A percentile compares a stretch with the other conserved stretches of the same genome.
These are phyloP conservation scores for Psilocybe azurescens DNA, from an alignment of 768 basidiomycete species.

Conservation along the genomic window DNA sequence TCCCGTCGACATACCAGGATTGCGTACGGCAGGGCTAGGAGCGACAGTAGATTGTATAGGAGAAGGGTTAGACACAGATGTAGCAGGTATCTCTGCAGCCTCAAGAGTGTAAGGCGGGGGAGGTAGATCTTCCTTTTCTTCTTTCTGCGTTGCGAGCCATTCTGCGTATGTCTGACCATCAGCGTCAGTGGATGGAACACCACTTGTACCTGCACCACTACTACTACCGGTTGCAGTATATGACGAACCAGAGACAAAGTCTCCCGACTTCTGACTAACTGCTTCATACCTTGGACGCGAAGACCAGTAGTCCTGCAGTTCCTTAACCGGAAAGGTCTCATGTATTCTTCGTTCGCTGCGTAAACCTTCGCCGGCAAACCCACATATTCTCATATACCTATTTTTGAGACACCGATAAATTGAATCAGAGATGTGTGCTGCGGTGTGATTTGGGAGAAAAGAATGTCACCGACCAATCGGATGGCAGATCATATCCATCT, in stretches of 20 bases:
- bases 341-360: conserved; percentile 66
- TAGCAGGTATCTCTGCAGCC: conserved; percentile 30
- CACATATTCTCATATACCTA: conserved; percentile 82
- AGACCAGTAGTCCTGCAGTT: conserved; percentile 78
- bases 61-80: background rate
- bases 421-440: conserved; percentile 1
- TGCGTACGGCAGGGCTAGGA: background rate
- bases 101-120: conserved; percentile 78
- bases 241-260: conserved; percentile 35
- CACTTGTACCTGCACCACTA: conserved; percentile 20
- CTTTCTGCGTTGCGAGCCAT: conserved; percentile 53
- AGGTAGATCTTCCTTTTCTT: conserved; percentile 55
- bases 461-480: conserved; percentile 69
- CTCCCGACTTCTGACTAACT: conserved; percentile 32
- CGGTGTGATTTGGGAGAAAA: conserved; percentile 6
- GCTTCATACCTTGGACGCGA: conserved; percentile 63
- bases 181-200: background rate
- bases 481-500: conserved; percentile 77
- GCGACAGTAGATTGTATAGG: background rate
- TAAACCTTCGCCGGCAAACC: conserved; percentile 71
- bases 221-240: conserved; percentile 15
- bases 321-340: conserved; percentile 71
- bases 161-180: conserved; percentile 46
- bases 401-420: conserved; percentile 1
- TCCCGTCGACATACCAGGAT: background rate